A percentile compares a stretch with the other conserved stretches of the same genome.
Evolutionary conservation across 2,329 filamentous ascomycete species (phyloP).

Genomic region (Remersonia thermophila): DNA sequence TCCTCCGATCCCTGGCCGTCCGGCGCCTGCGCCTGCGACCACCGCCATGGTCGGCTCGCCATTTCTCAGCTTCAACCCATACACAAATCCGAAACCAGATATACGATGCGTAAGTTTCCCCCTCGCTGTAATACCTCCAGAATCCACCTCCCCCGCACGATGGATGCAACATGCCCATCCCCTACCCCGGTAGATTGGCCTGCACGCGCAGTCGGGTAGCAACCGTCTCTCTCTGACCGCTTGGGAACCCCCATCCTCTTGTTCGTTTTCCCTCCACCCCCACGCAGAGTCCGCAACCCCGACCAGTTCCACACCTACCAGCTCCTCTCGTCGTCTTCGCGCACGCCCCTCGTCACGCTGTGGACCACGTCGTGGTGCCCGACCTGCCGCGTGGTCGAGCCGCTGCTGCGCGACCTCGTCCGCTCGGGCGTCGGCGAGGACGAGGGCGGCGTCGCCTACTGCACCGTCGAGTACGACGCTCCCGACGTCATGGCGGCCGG

Average conservation of each 20-base stretch:
- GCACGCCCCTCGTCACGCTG: conserved; percentile 44
- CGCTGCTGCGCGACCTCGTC: conserved; percentile 36
- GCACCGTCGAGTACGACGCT: conserved; percentile 43
- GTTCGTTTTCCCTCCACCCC: too few relatives aligned
- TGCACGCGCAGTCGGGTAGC: too few relatives aligned
- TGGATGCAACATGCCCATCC: too few relatives aligned
- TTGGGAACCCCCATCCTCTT: conserved; percentile 1
- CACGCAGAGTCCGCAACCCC: conserved; percentile 38
- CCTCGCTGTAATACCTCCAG: conserved; percentile 5
- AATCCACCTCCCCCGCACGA: too few relatives aligned
- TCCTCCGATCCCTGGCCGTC: too few relatives aligned
- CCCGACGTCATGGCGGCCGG: conserved; percentile 40
- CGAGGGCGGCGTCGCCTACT: conserved; percentile 43
- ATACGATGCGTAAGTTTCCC: conserved; percentile 25
- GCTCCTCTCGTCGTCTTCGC: conserved; percentile 40
- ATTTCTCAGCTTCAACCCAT: conserved; percentile 20
- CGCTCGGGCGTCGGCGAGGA: conserved; percentile 39
- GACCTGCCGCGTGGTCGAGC: conserved; percentile 38
- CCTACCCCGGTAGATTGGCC: too few relatives aligned
- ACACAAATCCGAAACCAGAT: conserved; percentile 26
- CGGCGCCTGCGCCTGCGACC: too few relatives aligned
- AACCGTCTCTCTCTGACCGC: background rate
- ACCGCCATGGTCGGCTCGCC: conserved; percentile 2
- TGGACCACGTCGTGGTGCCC: conserved; percentile 49
- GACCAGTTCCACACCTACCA: conserved; percentile 44